Percentiles rank a stretch among this genome's conserved stretches.
These are phyloP conservation scores for Pseudocercospora macadamiae DNA, from an alignment of 2,329 filamentous ascomycete species.

Conservation along the genomic window DNA sequence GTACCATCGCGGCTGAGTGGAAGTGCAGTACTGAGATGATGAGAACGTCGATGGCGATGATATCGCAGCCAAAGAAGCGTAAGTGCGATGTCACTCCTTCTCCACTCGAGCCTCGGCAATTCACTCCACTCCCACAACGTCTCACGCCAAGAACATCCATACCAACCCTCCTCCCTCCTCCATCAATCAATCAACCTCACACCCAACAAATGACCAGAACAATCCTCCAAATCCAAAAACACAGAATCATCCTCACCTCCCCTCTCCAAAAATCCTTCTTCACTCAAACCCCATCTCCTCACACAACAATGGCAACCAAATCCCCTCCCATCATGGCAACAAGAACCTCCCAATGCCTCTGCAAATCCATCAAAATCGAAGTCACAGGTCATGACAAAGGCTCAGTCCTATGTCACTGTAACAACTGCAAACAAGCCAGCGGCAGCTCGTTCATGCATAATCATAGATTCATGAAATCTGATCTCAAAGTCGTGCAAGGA, in stretches of 20 bases:
- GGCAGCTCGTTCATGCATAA: slow-evolving; percentile 37
- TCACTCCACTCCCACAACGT: background rate
- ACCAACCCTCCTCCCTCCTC: background rate
- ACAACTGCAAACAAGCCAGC: slow-evolving; percentile 30
- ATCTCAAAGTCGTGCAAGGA: slow-evolving; percentile 31
- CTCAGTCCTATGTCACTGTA: slow-evolving; percentile 37
- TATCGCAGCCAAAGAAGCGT: background rate
- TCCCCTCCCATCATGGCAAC: slow-evolving; percentile 15
- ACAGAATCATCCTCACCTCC: slow-evolving; percentile 4
- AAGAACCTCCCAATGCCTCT: slow-evolving; percentile 32
- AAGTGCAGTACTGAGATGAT: background rate
- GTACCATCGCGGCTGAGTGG: no score
- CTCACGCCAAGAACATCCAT: background rate
- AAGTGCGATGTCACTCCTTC: background rate
- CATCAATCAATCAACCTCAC: background rate
- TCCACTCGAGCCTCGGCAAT: slow-evolving; percentile 4
- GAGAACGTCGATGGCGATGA: background rate
- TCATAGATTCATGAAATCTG: slow-evolving; percentile 32
- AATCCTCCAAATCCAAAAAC: slow-evolving; percentile 13
- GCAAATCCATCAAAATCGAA: slow-evolving; percentile 29
- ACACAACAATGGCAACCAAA: slow-evolving; percentile 10
- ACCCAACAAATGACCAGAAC: slow-evolving; percentile 14
- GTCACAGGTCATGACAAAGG: slow-evolving; percentile 35
- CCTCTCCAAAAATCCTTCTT: slow-evolving; percentile 9
- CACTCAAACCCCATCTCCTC: no score